Conservation (phyloP, 176 grass and related monocot genomes). For the Themeda triandra region DNA sequence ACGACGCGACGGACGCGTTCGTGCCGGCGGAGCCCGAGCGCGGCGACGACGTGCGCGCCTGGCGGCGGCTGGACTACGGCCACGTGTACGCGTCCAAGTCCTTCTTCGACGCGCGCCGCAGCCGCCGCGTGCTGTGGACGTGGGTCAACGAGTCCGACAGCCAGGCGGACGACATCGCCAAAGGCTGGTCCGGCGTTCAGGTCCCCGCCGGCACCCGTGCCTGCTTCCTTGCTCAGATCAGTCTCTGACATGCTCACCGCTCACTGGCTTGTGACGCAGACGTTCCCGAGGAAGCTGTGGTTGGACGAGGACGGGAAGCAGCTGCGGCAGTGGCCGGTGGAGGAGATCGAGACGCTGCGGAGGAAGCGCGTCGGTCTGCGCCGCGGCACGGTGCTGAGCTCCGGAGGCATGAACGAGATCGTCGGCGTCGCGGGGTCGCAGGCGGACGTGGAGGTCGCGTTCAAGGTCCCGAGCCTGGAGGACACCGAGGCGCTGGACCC, state of each 20-base stretch:
- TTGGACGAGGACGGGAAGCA: constrained; percentile 62
- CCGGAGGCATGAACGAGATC: constrained; percentile 52
- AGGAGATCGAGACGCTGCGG: constrained; percentile 77
- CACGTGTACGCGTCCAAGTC: constrained; percentile 87
- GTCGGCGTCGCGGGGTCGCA: constrained; percentile 44
- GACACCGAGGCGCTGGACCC: constrained; percentile 40
- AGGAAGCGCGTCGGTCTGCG: constrained; percentile 33
- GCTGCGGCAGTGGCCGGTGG: constrained; percentile 68
- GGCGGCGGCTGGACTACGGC: constrained; percentile 62
- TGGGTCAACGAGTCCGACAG: constrained; percentile 79
- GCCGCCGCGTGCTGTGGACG: constrained; percentile 58
- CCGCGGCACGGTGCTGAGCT: constrained; percentile 23
- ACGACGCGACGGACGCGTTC: constrained; percentile 53
- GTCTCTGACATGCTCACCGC: neutral
- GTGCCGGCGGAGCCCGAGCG: constrained; percentile 33
- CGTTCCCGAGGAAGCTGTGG: constrained; percentile 66
- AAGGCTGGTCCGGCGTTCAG: constrained; percentile 77
- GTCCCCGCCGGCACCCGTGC: neutral
- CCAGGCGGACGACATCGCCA: constrained; percentile 34
- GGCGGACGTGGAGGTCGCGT: constrained; percentile 61
- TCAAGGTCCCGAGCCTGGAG: constrained; percentile 51
- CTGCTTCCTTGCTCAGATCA: neutral
- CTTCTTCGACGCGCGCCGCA: constrained; percentile 57
- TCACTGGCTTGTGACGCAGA: constrained; percentile 6
- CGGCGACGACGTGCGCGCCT: constrained; percentile 39